Evolutionary conservation across 2,329 filamentous ascomycete species (phyloP), one percentile per base, ranked within the genome.

Genomic region (Penicillium sp.): DNA sequence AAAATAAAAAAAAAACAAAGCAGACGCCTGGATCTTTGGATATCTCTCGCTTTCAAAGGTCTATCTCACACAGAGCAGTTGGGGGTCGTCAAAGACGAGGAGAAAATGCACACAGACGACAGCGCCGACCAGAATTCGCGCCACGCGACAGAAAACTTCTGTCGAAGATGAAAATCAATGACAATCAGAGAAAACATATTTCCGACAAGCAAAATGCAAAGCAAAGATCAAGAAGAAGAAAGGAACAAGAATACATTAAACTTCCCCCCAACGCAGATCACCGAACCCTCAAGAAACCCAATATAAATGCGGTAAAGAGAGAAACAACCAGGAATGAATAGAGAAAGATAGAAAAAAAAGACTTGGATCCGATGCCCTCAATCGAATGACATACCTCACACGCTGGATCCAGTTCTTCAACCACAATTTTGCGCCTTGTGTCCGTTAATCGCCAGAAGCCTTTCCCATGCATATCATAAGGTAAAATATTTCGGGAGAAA

Each of bases 391-490:
- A 41, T 58, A 47, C 38, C 36, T 56, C 45, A 44, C 50, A 44
- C 48, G 41, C 19, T 55, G 40, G 50, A 52, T 55, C 55, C 50
- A 52, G 46, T 69, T 58, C 62, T 62, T 63, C 49, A 53, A 53
- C 59, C 58, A 58, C 64, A 67, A 65, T 69, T 67, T 72, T 73
- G 70, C 72, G 72, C 72, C 72, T 67, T 70, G 66, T 71, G 63
- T 70, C 66, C 71, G 68, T 64, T 70, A 70, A 73, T 75, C 73
- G 72, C 72, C 73, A 64, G 64, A 64, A 74, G 66, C 71, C 70
- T 68, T 65, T 71, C 69, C 71, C 72, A 75, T 75, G 73, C 73
- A 75, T 70, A 65, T 74, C 72, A 68, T 74, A 70, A 75, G 60
- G 61, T 70, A 65, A 60, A 71, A 69, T 67, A 72, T 69, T 70